Percentiles rank a stretch among this genome's conserved stretches.
Evolutionary conservation across 495 filamentous ascomycete genomes (phyloP).

Genomic region (Amniculicola lignicola): DNA sequence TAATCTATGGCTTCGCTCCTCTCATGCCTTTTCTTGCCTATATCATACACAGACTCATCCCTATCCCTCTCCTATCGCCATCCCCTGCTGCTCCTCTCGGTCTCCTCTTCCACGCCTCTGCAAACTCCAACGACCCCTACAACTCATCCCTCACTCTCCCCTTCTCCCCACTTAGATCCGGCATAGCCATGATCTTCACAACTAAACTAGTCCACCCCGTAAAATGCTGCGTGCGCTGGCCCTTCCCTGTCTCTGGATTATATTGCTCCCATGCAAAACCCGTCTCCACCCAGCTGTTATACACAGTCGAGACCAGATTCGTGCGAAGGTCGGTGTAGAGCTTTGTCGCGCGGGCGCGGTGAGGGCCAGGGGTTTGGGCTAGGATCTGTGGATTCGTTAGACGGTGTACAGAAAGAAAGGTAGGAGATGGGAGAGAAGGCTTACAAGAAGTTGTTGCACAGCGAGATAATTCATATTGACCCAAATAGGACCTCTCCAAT

Average conservation of each 20-base stretch:
- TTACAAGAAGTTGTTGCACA: constrained; percentile 75
- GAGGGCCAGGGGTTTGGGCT: constrained; percentile 58
- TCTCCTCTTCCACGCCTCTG: too few species aligned
- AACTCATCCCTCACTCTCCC: constrained; percentile 38
- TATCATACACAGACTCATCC: too few species aligned
- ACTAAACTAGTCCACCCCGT: constrained; percentile 95
- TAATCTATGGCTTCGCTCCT: too few species aligned
- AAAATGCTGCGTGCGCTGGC: constrained; percentile 96
- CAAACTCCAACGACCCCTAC: too few species aligned
- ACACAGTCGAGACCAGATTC: constrained; percentile 88
- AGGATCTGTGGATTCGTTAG: constrained; percentile 49
- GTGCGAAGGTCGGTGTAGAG: constrained; percentile 74
- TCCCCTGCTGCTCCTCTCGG: background rate
- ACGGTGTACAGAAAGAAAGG: background rate
- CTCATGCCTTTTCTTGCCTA: too few species aligned
- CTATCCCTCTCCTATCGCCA: background rate
- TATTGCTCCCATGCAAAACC: constrained; percentile 99
- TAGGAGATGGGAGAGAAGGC: constrained; percentile 39
- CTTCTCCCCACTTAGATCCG: constrained; percentile 45
- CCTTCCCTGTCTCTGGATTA: constrained; percentile 85
- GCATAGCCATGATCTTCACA: constrained; percentile 96
- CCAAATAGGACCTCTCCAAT: constrained; percentile 96
- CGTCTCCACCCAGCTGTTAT: constrained; percentile 79
- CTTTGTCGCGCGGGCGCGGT: constrained; percentile 64
- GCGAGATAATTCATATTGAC: constrained; percentile 96